phyloP scores from a whole-genome alignment of 2,329 filamentous ascomycete species.

The Trichoderma breve region DNA sequence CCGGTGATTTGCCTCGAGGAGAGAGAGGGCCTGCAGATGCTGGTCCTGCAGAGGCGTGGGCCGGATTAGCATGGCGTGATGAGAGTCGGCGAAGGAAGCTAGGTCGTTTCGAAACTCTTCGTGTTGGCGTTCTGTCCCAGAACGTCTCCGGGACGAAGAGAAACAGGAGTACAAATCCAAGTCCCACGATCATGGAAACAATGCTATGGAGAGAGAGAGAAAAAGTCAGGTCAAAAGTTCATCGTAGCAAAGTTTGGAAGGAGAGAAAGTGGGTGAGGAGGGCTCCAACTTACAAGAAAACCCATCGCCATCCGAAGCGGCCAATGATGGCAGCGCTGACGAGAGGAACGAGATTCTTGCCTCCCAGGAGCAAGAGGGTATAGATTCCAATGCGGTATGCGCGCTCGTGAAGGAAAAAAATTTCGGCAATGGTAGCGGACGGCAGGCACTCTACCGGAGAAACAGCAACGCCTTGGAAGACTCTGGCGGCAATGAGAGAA shows the following conservation, averaged over 20 bases:
- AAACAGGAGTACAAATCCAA: slow-evolving; percentile 71
- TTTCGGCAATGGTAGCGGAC: slow-evolving; percentile 91
- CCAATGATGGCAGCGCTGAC: slow-evolving; percentile 84
- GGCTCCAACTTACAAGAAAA: slow-evolving; percentile 65
- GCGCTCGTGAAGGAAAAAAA: slow-evolving; percentile 92
- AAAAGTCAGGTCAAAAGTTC: background rate
- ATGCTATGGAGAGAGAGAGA: slow-evolving; percentile 53
- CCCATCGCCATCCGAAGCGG: slow-evolving; percentile 80
- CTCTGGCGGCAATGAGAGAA: slow-evolving; percentile 75
- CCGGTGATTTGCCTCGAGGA: background rate
- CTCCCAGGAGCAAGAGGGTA: slow-evolving; percentile 80
- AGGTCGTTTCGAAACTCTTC: slow-evolving; percentile 41
- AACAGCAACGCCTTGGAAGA: slow-evolving; percentile 85
- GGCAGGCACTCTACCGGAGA: slow-evolving; percentile 90
- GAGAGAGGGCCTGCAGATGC: slow-evolving; percentile 12
- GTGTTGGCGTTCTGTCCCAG: slow-evolving; percentile 77
- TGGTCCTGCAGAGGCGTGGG: slow-evolving; percentile 15
- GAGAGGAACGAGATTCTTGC: slow-evolving; percentile 86
- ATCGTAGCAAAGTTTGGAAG: background rate
- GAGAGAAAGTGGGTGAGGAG: background rate
- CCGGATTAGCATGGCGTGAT: slow-evolving; percentile 36
- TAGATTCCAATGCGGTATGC: slow-evolving; percentile 94
- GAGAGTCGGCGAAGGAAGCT: slow-evolving; percentile 50
- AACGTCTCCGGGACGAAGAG: slow-evolving; percentile 94
- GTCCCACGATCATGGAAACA: slow-evolving; percentile 74